These are phyloP conservation scores for Jatropha podagrica DNA, from an alignment of 441 rosid genomes.

Conservation along the genomic window DNA sequence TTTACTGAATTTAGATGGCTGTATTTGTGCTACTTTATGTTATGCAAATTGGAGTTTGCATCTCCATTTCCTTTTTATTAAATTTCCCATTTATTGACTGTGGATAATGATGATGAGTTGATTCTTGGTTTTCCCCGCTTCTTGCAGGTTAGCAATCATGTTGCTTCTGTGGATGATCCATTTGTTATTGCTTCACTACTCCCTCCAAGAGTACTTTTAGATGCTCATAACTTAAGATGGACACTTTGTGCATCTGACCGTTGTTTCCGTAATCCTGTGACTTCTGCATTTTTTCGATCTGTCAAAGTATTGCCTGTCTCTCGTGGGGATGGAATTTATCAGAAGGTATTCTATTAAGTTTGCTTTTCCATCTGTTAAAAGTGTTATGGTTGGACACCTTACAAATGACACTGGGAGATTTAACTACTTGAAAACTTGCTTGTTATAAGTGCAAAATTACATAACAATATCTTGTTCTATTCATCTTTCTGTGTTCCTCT, in stretches of 20 bases:
- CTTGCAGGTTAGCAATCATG: conserved; percentile 90
- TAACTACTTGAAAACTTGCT: background rate
- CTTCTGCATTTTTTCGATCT: conserved; percentile 78
- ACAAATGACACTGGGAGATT: background rate
- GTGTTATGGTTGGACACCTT: background rate
- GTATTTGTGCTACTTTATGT: background rate
- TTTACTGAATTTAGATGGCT: background rate
- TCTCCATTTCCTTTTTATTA: background rate
- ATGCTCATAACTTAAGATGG: conserved; percentile 88
- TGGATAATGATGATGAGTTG: background rate
- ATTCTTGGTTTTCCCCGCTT: background rate
- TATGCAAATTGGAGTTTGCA: background rate
- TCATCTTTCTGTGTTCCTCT: background rate
- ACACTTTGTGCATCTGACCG: conserved; percentile 93
- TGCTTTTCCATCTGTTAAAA: background rate
- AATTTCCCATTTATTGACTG: background rate
- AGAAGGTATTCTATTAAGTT: conserved; percentile 52
- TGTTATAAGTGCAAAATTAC: background rate
- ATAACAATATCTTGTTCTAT: background rate
- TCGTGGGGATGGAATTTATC: conserved; percentile 95
- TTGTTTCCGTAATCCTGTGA: conserved; percentile 84
- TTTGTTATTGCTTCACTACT: conserved; percentile 86
- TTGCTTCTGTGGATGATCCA: conserved; percentile 93
- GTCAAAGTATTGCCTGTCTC: conserved; percentile 91
- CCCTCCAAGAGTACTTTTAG: conserved; percentile 72